Conservation (phyloP, 495 filamentous ascomycete species). For the Cercophora scortea region DNA sequence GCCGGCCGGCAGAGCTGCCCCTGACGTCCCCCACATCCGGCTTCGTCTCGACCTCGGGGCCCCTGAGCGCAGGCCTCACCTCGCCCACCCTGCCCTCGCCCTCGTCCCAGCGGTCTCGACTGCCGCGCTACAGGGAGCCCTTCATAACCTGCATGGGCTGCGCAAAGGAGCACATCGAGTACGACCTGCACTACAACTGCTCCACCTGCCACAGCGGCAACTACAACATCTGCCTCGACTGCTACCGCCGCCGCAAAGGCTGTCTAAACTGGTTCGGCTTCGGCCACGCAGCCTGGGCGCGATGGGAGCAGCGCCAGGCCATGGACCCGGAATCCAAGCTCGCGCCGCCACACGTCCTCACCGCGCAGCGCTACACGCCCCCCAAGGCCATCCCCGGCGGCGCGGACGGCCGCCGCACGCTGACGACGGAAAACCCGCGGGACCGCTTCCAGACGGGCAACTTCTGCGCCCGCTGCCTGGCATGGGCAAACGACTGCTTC, state of each 20-base stretch:
- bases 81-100: slow-evolving; percentile 11
- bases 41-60: slow-evolving; percentile 8
- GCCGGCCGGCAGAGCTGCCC: slow-evolving; percentile 8
- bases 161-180: slow-evolving; percentile 58
- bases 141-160: slow-evolving; percentile 65
- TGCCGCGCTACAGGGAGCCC: slow-evolving; percentile 57
- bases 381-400: slow-evolving; percentile 38
- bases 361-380: slow-evolving; percentile 56
- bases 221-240: slow-evolving; percentile 70
- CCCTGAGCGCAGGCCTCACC: slow-evolving; percentile 8
- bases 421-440: slow-evolving; percentile 58
- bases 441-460: slow-evolving; percentile 65
- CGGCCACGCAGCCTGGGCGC: slow-evolving; percentile 50
- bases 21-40: slow-evolving; percentile 6
- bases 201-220: slow-evolving; percentile 55
- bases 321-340: slow-evolving; percentile 18
- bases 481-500: slow-evolving; percentile 65
- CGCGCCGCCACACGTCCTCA: slow-evolving; percentile 57
- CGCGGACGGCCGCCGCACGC: slow-evolving; percentile 39
- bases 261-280: slow-evolving; percentile 79
- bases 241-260: slow-evolving; percentile 65
- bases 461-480: slow-evolving; percentile 71
- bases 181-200: slow-evolving; percentile 77
- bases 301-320: slow-evolving; percentile 39
- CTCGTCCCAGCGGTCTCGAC: slow-evolving; percentile 17